Evolutionary conservation across 768 basidiomycete species (phyloP).

Genomic region (Tylopilus sp.): DNA sequence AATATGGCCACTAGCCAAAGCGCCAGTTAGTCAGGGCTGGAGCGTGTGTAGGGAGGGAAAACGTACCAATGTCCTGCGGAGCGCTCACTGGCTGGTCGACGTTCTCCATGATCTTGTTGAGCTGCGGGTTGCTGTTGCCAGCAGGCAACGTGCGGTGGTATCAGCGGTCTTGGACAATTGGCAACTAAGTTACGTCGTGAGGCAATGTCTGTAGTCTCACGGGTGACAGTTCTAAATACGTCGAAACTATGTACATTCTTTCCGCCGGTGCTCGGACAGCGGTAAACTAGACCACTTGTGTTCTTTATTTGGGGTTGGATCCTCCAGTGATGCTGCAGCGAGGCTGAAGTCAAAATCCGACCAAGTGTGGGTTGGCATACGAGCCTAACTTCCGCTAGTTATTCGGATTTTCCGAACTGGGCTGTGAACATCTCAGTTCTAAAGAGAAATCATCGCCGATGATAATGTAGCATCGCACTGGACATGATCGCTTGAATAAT

Average conservation of each 20-base stretch:
- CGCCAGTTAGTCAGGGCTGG: not conserved
- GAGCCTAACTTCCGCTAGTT: too few relatives aligned
- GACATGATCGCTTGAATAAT: too few relatives aligned
- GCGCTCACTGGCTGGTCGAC: conserved; percentile 30
- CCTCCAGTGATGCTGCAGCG: not conserved
- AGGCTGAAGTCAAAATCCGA: not conserved
- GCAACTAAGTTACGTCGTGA: conserved; percentile 21
- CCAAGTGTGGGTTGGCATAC: not conserved
- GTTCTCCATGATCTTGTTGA: conserved; percentile 24
- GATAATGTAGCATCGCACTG: too few relatives aligned
- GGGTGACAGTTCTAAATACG: conserved; percentile 27
- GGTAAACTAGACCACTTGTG: too few relatives aligned
- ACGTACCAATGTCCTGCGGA: conserved; percentile 56
- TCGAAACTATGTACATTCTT: conserved; percentile 21
- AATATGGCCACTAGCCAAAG: conserved; percentile 66
- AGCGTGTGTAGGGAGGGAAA: not conserved
- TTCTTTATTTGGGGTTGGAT: not conserved
- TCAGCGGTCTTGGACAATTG: conserved; percentile 4
- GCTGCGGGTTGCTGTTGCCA: conserved; percentile 22
- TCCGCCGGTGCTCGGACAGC: not conserved
- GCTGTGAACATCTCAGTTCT: too few relatives aligned
- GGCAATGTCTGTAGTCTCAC: conserved; percentile 28
- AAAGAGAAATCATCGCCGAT: too few relatives aligned
- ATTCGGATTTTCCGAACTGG: too few relatives aligned
- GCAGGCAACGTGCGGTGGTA: conserved; percentile 18